phyloP scores from a whole-genome alignment of 306 rosid species.

The Trifolium subterraneum region DNA sequence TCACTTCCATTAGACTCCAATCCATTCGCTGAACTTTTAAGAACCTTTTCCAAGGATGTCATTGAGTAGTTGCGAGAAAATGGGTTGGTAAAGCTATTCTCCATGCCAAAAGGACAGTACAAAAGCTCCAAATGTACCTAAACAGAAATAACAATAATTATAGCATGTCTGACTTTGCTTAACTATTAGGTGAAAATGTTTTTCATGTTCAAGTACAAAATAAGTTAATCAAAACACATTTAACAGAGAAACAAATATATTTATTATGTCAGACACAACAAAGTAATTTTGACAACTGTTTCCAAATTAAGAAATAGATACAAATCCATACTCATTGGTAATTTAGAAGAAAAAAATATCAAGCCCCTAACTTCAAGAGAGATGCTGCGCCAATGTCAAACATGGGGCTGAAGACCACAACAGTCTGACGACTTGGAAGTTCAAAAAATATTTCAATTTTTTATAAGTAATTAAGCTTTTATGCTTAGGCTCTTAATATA shows the following conservation, averaged over 20 bases:
- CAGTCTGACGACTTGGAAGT: background rate
- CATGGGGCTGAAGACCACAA: conserved; percentile 9
- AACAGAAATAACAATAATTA: conserved; percentile 38
- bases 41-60: conserved; percentile 91
- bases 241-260: conserved; percentile 31
- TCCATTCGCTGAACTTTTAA: conserved; percentile 70
- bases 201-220: conserved; percentile 20
- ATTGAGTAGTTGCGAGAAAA: conserved; percentile 63
- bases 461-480: too few relatives aligned
- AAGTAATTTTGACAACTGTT: background rate
- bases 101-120: conserved; percentile 83
- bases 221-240: conserved; percentile 5
- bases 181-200: background rate
- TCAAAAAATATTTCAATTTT: too few relatives aligned
- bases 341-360: background rate
- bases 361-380: background rate
- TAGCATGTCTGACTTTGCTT: conserved; percentile 6
- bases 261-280: conserved; percentile 22
- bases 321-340: background rate
- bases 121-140: conserved; percentile 96
- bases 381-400: too few relatives aligned
- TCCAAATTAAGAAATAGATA: background rate
- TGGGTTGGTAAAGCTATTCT: conserved; percentile 76
- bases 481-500: too few relatives aligned
- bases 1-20: conserved; percentile 63